Evolutionary conservation across 257 asterid genomes (phyloP).

Genomic region (Nicotiana otophora): DNA sequence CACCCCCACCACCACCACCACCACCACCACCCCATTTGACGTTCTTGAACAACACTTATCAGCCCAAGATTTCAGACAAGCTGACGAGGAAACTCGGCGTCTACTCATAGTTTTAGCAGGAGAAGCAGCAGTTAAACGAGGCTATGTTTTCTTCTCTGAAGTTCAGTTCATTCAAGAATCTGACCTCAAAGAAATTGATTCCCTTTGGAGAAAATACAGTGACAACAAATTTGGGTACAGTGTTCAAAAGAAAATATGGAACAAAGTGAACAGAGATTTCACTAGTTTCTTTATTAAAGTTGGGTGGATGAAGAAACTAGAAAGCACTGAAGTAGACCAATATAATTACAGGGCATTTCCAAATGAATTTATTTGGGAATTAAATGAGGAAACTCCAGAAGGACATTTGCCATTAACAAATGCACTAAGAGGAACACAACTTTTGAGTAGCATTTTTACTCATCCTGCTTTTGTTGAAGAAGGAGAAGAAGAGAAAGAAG

Average conservation of each 20-base stretch:
- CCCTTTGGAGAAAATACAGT: constrained; percentile 69
- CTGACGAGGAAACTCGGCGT: constrained; percentile 95
- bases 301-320: constrained; percentile 88
- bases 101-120: constrained; percentile 83
- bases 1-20: constrained; percentile 21
- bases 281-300: constrained; percentile 56
- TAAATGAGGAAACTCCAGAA: constrained; percentile 49
- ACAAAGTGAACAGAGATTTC: constrained; percentile 48
- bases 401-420: constrained; percentile 91
- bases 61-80: constrained; percentile 52
- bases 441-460: constrained; percentile 41
- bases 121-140: constrained; percentile 64
- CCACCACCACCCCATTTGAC: constrained; percentile 35
- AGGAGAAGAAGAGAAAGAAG: constrained; percentile 24
- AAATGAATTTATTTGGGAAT: constrained; percentile 65
- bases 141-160: constrained; percentile 94
- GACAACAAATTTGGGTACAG: constrained; percentile 67
- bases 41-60: constrained; percentile 48
- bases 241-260: constrained; percentile 67
- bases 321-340: constrained; percentile 58
- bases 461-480: constrained; percentile 66
- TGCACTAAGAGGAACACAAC: constrained; percentile 78
- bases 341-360: constrained; percentile 82
- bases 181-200: constrained; percentile 56
- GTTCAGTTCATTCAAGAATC: constrained; percentile 55